phyloP scores from a whole-genome alignment of 306 rosid genomes.

The Rubus idaeus region DNA sequence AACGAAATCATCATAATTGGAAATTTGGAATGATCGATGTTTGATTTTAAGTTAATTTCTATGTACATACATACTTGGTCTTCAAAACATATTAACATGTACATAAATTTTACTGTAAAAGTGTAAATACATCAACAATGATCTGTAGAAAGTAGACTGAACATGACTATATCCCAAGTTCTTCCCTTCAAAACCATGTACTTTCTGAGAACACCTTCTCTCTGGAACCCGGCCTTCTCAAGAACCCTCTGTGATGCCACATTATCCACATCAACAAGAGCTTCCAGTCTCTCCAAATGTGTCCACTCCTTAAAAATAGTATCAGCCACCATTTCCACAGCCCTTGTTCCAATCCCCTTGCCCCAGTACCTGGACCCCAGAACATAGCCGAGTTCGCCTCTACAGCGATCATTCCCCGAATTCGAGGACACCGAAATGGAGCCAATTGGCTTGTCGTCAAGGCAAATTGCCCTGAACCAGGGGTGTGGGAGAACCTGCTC shows the following conservation, averaged over 20 bases:
- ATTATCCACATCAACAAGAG: slow-evolving; percentile 59
- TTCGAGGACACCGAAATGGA: slow-evolving; percentile 25
- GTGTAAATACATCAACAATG: neutral
- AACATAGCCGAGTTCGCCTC: slow-evolving; percentile 59
- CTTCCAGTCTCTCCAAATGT: slow-evolving; percentile 65
- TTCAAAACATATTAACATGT: too few relatives aligned
- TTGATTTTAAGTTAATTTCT: too few relatives aligned
- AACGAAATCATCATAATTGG: too few relatives aligned
- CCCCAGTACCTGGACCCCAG: slow-evolving; percentile 58
- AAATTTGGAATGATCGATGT: too few relatives aligned
- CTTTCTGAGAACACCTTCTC: slow-evolving; percentile 59
- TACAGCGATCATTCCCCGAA: slow-evolving; percentile 24
- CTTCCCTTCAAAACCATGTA: slow-evolving; percentile 36
- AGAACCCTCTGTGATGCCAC: slow-evolving; percentile 56
- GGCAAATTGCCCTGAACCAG: slow-evolving; percentile 59
- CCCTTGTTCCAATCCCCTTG: slow-evolving; percentile 55
- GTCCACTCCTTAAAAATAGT: slow-evolving; percentile 40
- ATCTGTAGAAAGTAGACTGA: slow-evolving; percentile 43
- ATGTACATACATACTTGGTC: too few relatives aligned
- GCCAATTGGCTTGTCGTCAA: slow-evolving; percentile 50
- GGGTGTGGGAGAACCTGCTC: slow-evolving; percentile 15
- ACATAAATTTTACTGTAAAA: neutral
- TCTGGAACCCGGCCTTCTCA: slow-evolving; percentile 58
- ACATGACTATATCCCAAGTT: slow-evolving; percentile 42
- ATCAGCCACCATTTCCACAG: slow-evolving; percentile 43